Conservation (phyloP, 176 grass and related monocot species). For the Rhynchospora breviuscula region DNA sequence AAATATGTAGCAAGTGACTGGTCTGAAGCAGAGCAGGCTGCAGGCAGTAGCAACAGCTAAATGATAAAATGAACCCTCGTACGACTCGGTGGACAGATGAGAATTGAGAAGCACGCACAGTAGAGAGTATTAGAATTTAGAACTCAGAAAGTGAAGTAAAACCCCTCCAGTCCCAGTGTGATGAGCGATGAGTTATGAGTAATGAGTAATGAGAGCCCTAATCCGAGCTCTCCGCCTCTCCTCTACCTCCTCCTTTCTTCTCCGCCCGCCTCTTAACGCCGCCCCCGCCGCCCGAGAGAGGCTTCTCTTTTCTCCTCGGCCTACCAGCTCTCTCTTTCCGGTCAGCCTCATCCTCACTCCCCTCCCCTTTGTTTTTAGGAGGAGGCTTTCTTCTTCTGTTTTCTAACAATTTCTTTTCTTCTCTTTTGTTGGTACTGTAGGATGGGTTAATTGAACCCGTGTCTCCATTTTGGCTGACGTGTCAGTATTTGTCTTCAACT, state of each 20-base stretch:
- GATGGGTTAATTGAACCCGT: constrained; percentile 10
- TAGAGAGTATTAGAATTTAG: too few relatives aligned
- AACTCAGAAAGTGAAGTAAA: too few relatives aligned
- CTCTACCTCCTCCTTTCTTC: constrained; percentile 22
- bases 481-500: constrained; percentile 35
- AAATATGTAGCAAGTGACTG: neutral
- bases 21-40: accelerated
- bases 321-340: neutral
- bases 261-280: constrained; percentile 24
- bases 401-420: neutral
- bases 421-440: constrained; percentile 30
- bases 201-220: constrained; percentile 26
- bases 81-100: neutral
- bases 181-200: neutral
- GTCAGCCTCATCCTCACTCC: constrained; percentile 7
- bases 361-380: neutral
- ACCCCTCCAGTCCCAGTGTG: too few relatives aligned
- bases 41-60: neutral
- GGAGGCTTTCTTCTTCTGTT: neutral
- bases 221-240: constrained; percentile 33
- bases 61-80: too few relatives aligned
- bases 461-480: constrained; percentile 11
- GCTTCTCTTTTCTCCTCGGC: neutral
- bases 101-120: neutral
- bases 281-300: neutral